Evolutionary conservation across 306 rosid species (phyloP).

Genomic region (Oemleria cerasiformis): DNA sequence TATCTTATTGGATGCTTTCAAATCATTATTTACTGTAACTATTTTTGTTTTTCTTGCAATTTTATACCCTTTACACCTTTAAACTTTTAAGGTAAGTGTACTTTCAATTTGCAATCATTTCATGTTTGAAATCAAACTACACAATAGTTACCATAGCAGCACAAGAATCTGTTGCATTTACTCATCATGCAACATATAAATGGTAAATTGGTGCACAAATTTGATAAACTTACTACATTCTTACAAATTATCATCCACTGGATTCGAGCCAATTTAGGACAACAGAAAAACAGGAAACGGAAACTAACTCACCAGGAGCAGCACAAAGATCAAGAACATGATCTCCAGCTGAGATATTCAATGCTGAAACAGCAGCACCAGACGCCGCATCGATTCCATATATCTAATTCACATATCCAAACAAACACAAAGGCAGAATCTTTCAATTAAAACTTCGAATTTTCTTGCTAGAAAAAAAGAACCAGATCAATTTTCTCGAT

Average conservation of each 20-base stretch:
- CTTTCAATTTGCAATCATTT: background rate
- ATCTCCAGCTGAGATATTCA: slow-evolving; percentile 65
- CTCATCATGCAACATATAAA: background rate
- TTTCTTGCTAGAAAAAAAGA: background rate
- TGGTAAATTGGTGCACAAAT: background rate
- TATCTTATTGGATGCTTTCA: background rate
- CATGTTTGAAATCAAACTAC: background rate
- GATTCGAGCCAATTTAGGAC: background rate
- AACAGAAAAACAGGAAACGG: background rate
- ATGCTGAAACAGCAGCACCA: slow-evolving; percentile 88
- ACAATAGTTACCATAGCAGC: background rate
- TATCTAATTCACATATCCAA: slow-evolving; percentile 40
- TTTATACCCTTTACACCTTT: background rate
- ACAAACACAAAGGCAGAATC: slow-evolving; percentile 6
- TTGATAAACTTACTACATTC: background rate
- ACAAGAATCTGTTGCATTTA: background rate
- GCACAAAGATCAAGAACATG: slow-evolving; percentile 95
- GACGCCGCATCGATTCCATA: slow-evolving; percentile 97
- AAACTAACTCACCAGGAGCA: slow-evolving; percentile 67
- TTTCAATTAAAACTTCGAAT: background rate
- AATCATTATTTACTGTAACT: background rate
- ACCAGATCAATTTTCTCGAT: background rate
- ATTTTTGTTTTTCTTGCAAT: background rate
- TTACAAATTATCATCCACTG: background rate
- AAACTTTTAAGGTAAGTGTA: background rate